A percentile compares a stretch with the other conserved stretches of the same genome.
phyloP scores from a whole-genome alignment of 176 grass and related monocot genomes.

The Phoenix dactylifera region DNA sequence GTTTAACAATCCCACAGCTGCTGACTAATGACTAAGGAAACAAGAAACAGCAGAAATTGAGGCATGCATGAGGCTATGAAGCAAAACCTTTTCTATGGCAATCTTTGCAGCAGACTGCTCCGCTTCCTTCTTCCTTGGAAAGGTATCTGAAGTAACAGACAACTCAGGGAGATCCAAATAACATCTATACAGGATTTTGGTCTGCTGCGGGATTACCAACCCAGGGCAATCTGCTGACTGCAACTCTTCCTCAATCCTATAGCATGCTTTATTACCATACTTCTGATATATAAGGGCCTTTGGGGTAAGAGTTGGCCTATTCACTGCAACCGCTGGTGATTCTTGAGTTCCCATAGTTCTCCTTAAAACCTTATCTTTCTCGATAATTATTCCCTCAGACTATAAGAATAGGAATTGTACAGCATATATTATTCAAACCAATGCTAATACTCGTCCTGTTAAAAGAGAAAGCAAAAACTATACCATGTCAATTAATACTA shows the following conservation, averaged over 20 bases:
- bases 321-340: slow-evolving; percentile 15
- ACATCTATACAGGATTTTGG: slow-evolving; percentile 56
- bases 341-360: slow-evolving; percentile 17
- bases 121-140: slow-evolving; percentile 80
- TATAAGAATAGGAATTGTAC: too few relatives aligned
- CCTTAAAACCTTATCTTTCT: background rate
- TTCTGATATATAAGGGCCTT: slow-evolving; percentile 87
- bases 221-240: slow-evolving; percentile 57
- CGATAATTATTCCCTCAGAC: background rate
- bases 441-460: too few relatives aligned
- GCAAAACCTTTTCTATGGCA: slow-evolving; percentile 70
- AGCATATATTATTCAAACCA: too few relatives aligned
- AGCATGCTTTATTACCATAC: slow-evolving; percentile 46
- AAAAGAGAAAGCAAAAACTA: too few relatives aligned
- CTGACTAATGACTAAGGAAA: too few relatives aligned
- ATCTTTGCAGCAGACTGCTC: slow-evolving; percentile 88
- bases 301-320: slow-evolving; percentile 38
- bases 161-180: slow-evolving; percentile 55
- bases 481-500: too few relatives aligned
- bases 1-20: too few relatives aligned
- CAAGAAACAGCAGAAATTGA: too few relatives aligned
- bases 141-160: slow-evolving; percentile 55
- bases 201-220: slow-evolving; percentile 47
- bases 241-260: slow-evolving; percentile 56
- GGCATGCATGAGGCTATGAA: background rate